Percentiles rank a stretch among this genome's conserved stretches.
These are phyloP conservation scores for Flaveria linearis DNA, from an alignment of 129 eudicot species.

Conservation along the genomic window DNA sequence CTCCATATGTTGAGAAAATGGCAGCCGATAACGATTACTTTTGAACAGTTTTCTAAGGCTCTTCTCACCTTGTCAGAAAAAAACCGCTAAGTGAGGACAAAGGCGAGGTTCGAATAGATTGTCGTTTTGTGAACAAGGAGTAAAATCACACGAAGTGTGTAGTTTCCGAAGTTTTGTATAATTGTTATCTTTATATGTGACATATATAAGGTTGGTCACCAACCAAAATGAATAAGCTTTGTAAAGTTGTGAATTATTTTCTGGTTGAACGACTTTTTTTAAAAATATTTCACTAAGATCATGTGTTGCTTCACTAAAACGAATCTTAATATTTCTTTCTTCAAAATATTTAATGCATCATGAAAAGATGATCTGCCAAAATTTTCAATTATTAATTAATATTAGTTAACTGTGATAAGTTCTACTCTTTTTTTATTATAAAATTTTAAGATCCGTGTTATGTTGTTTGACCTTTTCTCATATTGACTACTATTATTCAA, in stretches of 20 bases:
- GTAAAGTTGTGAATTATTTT: constrained; percentile 25
- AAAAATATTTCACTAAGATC: too few species aligned
- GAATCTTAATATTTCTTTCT: not conserved
- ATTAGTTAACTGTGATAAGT: not conserved
- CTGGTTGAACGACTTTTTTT: not conserved
- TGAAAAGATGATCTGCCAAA: too few species aligned
- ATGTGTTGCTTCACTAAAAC: not conserved
- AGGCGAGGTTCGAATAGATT: constrained; percentile 80
- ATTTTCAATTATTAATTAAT: not conserved
- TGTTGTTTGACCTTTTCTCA: not conserved
- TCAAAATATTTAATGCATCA: not conserved
- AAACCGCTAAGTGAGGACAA: constrained; percentile 56
- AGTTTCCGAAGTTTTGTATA: not conserved
- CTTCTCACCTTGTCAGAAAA: constrained; percentile 68
- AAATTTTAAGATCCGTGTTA: too few species aligned
- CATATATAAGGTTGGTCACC: constrained; percentile 28
- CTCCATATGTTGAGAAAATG: constrained; percentile 69
- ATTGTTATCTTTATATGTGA: constrained; percentile 20
- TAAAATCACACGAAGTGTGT: constrained; percentile 22
- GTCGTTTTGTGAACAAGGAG: constrained; percentile 58
- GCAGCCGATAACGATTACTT: constrained; percentile 70
- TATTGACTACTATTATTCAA: not conserved
- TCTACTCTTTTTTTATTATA: too few species aligned
- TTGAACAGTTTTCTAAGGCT: constrained; percentile 67
- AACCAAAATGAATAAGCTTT: constrained; percentile 23